Percentiles rank a stretch among this genome's conserved stretches.
phyloP scores from a whole-genome alignment of 2,329 filamentous ascomycete genomes.

The Fusarium goolgardi region DNA sequence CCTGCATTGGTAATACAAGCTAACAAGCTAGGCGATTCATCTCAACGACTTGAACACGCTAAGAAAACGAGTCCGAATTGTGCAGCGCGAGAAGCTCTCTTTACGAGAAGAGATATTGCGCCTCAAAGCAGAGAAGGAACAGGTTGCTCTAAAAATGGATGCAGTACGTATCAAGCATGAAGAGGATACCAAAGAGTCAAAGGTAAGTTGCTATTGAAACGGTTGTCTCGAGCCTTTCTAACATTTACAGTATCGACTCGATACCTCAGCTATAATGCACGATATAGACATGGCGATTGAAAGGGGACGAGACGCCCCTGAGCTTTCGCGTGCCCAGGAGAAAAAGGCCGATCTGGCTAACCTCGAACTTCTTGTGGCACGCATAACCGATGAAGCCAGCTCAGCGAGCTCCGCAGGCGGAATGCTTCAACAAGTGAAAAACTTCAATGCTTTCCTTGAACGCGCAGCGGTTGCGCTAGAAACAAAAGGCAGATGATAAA shows the following conservation, averaged over 20 bases:
- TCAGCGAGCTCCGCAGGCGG: constrained; percentile 62
- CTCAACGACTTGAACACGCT: constrained; percentile 69
- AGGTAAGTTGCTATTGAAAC: constrained; percentile 54
- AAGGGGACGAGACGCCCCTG: constrained; percentile 61
- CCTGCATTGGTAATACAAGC: not conserved
- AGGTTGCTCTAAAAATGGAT: constrained; percentile 72
- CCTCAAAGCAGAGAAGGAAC: constrained; percentile 69
- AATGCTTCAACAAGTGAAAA: constrained; percentile 65
- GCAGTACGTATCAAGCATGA: constrained; percentile 71
- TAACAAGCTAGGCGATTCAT: constrained; percentile 63
- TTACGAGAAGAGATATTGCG: constrained; percentile 71
- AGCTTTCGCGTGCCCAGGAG: constrained; percentile 58
- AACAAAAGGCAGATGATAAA: constrained; percentile 48
- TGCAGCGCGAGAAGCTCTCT: constrained; percentile 67
- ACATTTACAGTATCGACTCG: constrained; percentile 57
- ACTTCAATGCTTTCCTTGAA: constrained; percentile 74
- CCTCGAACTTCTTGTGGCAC: constrained; percentile 67
- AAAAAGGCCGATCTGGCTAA: constrained; percentile 65
- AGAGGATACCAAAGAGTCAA: constrained; percentile 61
- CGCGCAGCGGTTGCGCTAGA: constrained; percentile 69
- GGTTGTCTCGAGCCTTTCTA: not conserved
- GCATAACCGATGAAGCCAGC: constrained; percentile 65
- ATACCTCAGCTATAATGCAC: constrained; percentile 69
- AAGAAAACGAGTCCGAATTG: constrained; percentile 66
- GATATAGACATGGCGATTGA: constrained; percentile 70